Conservation (phyloP, 2,329 filamentous ascomycete species). For the Xylaria sp. region DNA sequence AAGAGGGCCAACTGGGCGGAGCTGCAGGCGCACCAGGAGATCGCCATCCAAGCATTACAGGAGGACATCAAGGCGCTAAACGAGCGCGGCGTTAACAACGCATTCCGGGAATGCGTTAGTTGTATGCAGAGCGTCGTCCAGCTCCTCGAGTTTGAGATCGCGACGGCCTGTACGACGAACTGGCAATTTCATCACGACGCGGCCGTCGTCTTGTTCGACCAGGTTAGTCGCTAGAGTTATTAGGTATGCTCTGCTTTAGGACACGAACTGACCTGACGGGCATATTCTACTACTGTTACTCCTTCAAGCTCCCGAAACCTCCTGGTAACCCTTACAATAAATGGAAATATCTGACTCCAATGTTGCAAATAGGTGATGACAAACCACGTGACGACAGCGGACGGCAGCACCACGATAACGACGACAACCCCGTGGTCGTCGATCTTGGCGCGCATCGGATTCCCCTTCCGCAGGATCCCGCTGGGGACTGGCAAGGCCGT, state of each 20-base stretch:
- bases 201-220: constrained; percentile 60
- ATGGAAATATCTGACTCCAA: too few relatives aligned
- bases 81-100: constrained; percentile 45
- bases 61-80: constrained; percentile 53
- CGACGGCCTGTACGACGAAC: constrained; percentile 57
- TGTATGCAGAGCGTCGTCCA: constrained; percentile 64
- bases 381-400: constrained; percentile 34
- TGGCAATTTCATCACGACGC: constrained; percentile 63
- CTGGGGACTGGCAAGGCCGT: constrained; percentile 48
- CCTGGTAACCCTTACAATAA: too few relatives aligned
- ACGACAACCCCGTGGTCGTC: constrained; percentile 50
- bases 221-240: constrained; percentile 38
- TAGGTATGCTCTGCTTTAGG: too few relatives aligned
- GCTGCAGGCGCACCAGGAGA: constrained; percentile 57
- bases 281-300: too few relatives aligned
- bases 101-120: constrained; percentile 51
- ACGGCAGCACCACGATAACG: background rate
- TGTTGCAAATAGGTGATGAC: constrained; percentile 49
- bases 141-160: constrained; percentile 63
- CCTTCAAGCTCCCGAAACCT: too few relatives aligned
- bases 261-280: too few relatives aligned
- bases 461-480: constrained; percentile 21
- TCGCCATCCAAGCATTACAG: constrained; percentile 57
- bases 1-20: constrained; percentile 52
- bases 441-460: constrained; percentile 45